Percentiles rank a stretch among this genome's conserved stretches.
These are phyloP conservation scores for Arthromyces matolae DNA, from an alignment of 768 basidiomycete species.

Conservation along the genomic window DNA sequence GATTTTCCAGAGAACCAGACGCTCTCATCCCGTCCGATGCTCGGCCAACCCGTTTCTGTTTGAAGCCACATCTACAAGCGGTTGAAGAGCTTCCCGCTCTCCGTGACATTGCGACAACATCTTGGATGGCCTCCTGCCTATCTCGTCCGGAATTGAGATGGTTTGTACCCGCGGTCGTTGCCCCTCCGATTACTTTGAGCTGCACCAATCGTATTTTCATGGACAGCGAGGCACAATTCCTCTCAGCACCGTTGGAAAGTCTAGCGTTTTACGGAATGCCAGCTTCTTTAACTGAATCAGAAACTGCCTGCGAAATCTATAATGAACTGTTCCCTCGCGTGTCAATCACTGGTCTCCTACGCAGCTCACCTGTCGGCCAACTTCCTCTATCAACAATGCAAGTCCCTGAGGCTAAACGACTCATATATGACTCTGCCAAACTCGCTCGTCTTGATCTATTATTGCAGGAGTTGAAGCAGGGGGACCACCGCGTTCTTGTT, in stretches of 20 bases:
- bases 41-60: conserved; percentile 34
- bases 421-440: conserved; percentile 96
- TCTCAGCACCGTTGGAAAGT: conserved; percentile 71
- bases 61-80: conserved; percentile 26
- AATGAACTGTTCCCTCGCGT: conserved; percentile 53
- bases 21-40: conserved; percentile 40
- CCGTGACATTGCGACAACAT: conserved; percentile 51
- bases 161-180: conserved; percentile 81
- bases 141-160: conserved; percentile 79
- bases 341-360: conserved; percentile 64
- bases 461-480: conserved; percentile 88
- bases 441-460: conserved; percentile 85
- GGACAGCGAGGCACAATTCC: conserved; percentile 56
- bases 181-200: conserved; percentile 73
- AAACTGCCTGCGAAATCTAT: conserved; percentile 44
- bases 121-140: conserved; percentile 76
- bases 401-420: conserved; percentile 90
- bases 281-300: conserved; percentile 57
- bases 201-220: conserved; percentile 78
- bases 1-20: conserved; percentile 44
- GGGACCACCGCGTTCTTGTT: conserved; percentile 89
- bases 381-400: conserved; percentile 81
- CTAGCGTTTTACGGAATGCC: conserved; percentile 85
- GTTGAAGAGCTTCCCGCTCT: conserved; percentile 51
- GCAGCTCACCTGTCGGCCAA: conserved; percentile 63